Evolutionary conservation across 2,329 filamentous ascomycete genomes (phyloP).

Genomic region (Sclerotiophoma versabilis): DNA sequence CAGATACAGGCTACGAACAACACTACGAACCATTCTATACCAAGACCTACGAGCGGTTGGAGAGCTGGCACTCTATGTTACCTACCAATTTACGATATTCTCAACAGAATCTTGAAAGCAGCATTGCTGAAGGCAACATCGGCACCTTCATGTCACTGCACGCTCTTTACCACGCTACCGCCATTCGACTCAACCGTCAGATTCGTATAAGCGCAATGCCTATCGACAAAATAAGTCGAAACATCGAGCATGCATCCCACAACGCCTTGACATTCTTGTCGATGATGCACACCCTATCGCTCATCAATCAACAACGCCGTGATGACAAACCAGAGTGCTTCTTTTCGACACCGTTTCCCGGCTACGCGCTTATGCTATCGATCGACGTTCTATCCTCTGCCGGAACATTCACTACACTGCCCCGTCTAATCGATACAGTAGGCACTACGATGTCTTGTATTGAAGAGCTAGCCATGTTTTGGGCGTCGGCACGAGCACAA

Average conservation of each 20-base stretch:
- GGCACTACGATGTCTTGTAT: constrained; percentile 61
- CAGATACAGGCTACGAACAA: constrained; percentile 52
- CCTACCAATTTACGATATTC: constrained; percentile 64
- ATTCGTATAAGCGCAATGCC: constrained; percentile 42
- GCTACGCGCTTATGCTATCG: constrained; percentile 68
- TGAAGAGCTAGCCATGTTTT: constrained; percentile 64
- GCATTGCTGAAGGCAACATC: constrained; percentile 60
- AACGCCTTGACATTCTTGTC: constrained; percentile 40
- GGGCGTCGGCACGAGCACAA: constrained; percentile 65
- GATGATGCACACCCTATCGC: constrained; percentile 44
- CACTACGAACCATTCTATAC: constrained; percentile 62
- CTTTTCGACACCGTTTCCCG: constrained; percentile 65
- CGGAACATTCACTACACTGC: constrained; percentile 53
- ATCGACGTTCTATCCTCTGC: constrained; percentile 71
- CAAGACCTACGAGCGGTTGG: constrained; percentile 59
- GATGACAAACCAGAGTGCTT: constrained; percentile 42
- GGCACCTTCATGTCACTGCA: constrained; percentile 71
- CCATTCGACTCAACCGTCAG: constrained; percentile 71
- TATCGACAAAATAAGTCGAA: constrained; percentile 39
- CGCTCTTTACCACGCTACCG: constrained; percentile 68
- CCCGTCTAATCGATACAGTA: constrained; percentile 63
- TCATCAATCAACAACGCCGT: constrained; percentile 36
- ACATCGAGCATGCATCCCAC: constrained; percentile 39
- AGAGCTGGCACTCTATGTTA: constrained; percentile 65
- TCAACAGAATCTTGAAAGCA: constrained; percentile 64